Evolutionary conservation across 2,329 filamentous ascomycete species (phyloP).

Genomic region (Alternaria panax): DNA sequence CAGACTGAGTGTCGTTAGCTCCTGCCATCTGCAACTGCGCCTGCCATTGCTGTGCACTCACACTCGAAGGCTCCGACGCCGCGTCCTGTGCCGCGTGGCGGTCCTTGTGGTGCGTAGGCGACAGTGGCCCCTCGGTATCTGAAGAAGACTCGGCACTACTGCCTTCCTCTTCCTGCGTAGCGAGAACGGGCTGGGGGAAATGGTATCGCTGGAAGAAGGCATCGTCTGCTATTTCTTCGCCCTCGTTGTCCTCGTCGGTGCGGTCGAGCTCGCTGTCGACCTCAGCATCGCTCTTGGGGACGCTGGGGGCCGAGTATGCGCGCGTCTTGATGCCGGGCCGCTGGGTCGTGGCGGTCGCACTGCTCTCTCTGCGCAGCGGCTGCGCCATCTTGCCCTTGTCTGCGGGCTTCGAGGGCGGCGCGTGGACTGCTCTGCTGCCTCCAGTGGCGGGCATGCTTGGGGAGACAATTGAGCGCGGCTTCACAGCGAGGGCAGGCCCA

Average conservation of each 20-base stretch:
- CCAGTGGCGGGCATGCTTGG: constrained; percentile 26
- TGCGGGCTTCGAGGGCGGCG: constrained; percentile 21
- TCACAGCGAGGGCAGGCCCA: constrained; percentile 16
- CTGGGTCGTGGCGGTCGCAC: constrained; percentile 21
- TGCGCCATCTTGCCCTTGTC: constrained; percentile 40
- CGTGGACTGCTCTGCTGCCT: constrained; percentile 22
- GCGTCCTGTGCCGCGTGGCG: constrained; percentile 31
- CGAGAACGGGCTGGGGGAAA: constrained; percentile 38
- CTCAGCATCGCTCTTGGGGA: constrained; percentile 38
- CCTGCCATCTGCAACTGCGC: background rate
- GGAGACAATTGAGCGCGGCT: constrained; percentile 1
- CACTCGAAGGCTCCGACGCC: constrained; percentile 31
- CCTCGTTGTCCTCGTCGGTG: constrained; percentile 67
- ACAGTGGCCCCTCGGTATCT: constrained; percentile 50
- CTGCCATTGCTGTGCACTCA: constrained; percentile 30
- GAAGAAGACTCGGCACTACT: constrained; percentile 43
- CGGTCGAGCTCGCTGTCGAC: constrained; percentile 24
- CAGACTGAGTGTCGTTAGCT: constrained; percentile 19
- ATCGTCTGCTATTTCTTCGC: constrained; percentile 49
- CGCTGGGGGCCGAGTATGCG: constrained; percentile 48
- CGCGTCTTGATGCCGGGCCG: constrained; percentile 47
- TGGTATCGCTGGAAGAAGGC: constrained; percentile 54
- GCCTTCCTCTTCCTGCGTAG: constrained; percentile 19
- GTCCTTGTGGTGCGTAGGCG: constrained; percentile 42
- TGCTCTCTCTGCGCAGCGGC: constrained; percentile 28